phyloP scores from a whole-genome alignment of 441 rosid genomes.

The Pelargonium australe region DNA sequence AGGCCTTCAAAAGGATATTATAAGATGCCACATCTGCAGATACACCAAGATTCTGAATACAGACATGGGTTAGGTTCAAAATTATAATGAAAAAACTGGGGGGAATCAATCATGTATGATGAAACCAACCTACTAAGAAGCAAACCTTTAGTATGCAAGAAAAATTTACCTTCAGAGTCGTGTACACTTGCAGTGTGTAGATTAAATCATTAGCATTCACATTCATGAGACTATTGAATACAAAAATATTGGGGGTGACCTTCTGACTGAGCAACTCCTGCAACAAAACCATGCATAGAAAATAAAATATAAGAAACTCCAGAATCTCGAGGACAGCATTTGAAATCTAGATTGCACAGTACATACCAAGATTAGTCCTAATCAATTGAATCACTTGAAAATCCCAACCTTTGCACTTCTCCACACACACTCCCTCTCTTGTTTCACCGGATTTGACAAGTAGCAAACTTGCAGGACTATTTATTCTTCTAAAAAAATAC shows the following conservation, averaged over 20 bases:
- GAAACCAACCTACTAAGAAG: conserved; percentile 1
- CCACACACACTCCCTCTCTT: not conserved
- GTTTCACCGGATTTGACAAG: not conserved
- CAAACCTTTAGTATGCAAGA: not conserved
- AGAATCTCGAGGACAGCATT: conserved; percentile 12
- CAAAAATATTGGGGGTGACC: conserved; percentile 58
- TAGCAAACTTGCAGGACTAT: not conserved
- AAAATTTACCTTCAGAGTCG: conserved; percentile 59
- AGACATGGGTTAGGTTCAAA: conserved; percentile 19
- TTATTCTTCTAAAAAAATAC: not conserved
- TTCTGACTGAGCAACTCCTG: conserved; percentile 65
- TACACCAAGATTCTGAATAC: conserved; percentile 56
- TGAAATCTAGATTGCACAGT: not conserved
- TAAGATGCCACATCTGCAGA: conserved; percentile 73
- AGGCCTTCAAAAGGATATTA: conserved; percentile 85
- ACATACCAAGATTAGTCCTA: not conserved
- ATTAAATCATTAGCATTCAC: conserved; percentile 79
- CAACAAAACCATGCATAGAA: conserved; percentile 26
- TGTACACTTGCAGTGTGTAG: conserved; percentile 60
- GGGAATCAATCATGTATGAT: no score
- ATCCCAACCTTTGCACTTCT: not conserved
- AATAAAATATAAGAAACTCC: conserved; percentile 9
- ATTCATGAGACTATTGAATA: conserved; percentile 88
- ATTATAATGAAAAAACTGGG: not conserved
- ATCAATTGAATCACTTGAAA: not conserved